These are phyloP conservation scores for Fusarium torulosum DNA, from an alignment of 2,329 filamentous ascomycete species.

Conservation along the genomic window DNA sequence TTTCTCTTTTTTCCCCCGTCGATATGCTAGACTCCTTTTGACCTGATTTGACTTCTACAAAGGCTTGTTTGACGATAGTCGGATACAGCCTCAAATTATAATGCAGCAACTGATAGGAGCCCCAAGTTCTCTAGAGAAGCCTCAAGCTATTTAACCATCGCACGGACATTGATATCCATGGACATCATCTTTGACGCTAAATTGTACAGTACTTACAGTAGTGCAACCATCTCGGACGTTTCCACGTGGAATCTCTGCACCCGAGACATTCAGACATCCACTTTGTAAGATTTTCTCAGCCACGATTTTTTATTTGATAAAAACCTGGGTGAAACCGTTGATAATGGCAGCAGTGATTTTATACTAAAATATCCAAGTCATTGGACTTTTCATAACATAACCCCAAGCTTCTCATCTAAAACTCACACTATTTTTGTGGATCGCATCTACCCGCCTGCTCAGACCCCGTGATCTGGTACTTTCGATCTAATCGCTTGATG, in stretches of 20 bases:
- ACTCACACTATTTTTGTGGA: no score
- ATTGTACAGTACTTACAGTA: slow-evolving; percentile 9
- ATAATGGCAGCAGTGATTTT: no score
- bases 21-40: not conserved
- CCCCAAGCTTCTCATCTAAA: no score
- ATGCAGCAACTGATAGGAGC: not conserved
- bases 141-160: no score
- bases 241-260: slow-evolving; percentile 38
- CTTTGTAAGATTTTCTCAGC: not conserved
- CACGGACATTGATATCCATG: not conserved
- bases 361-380: no score
- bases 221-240: slow-evolving; percentile 30
- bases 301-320: not conserved
- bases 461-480: no score
- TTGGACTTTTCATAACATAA: no score
- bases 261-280: slow-evolving; percentile 26
- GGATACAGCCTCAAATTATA: no score
- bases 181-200: slow-evolving; percentile 2
- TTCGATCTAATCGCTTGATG: not conserved
- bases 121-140: not conserved
- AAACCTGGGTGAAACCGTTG: not conserved
- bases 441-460: no score
- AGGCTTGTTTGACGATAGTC: not conserved
- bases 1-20: not conserved
- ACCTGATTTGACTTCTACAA: not conserved